Evolutionary conservation across 1,284 basidiomycete species (phyloP).

Genomic region (Trichosporon inkin): DNA sequence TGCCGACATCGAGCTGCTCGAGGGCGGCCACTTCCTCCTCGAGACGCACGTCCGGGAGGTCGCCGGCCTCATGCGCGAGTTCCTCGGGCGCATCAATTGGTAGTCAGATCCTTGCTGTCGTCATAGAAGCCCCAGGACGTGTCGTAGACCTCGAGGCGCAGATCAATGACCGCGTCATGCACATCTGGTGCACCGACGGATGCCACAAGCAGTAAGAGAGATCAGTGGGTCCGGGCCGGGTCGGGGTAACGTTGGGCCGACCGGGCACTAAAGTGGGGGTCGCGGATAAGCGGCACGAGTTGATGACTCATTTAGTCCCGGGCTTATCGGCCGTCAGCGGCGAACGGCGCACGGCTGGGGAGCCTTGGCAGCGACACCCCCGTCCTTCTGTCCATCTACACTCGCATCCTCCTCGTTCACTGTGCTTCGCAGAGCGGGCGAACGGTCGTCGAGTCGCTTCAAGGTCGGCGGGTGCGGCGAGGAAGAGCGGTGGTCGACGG

Average conservation of each 20-base stretch:
- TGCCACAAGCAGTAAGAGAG: conserved; percentile 3
- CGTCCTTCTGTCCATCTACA: neutral
- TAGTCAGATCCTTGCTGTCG: neutral
- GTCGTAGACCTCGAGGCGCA: neutral
- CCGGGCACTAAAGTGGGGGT: neutral
- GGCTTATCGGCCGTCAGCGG: neutral
- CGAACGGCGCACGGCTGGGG: neutral
- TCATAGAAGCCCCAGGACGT: neutral
- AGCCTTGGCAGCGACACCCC: conserved; percentile 1
- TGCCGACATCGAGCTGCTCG: conserved; percentile 51
- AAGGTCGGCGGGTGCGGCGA: neutral
- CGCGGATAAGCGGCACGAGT: neutral
- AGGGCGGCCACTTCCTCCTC: conserved; percentile 55
- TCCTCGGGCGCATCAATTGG: conserved; percentile 20
- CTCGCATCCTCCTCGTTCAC: neutral
- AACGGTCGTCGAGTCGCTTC: neutral
- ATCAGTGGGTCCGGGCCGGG: neutral
- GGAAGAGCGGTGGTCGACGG: neutral
- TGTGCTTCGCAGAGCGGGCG: neutral
- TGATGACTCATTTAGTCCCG: neutral
- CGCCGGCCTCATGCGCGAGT: conserved; percentile 22
- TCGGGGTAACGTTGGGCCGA: neutral
- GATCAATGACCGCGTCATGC: neutral
- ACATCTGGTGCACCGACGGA: neutral
- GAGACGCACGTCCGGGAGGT: conserved; percentile 48